A percentile compares a stretch with the other conserved stretches of the same genome.
phyloP scores from a whole-genome alignment of 2,329 filamentous ascomycete species.

The Penicillium verrucosum region DNA sequence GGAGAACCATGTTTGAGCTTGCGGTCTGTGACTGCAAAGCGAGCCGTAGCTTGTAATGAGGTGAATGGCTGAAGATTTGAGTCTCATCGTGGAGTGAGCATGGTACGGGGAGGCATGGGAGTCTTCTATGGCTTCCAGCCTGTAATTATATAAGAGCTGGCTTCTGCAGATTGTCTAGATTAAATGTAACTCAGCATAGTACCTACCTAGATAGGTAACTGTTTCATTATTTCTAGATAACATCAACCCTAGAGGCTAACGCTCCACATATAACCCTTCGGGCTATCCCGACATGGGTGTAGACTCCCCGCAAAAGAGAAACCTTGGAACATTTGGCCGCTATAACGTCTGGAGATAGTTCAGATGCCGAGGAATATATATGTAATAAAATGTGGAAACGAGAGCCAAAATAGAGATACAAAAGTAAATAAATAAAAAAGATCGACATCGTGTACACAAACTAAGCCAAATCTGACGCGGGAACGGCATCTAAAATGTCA shows the following conservation, averaged over 20 bases:
- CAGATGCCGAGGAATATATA: not conserved
- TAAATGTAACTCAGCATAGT: too few species aligned
- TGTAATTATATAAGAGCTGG: not conserved
- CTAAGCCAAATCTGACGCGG: slow-evolving; percentile 25
- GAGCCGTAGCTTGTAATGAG: not conserved
- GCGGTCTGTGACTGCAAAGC: not conserved
- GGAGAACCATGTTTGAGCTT: slow-evolving; percentile 3
- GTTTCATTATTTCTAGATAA: too few species aligned
- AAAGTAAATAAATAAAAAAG: slow-evolving; percentile 2
- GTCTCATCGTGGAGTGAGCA: not conserved
- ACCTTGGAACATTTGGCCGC: not conserved
- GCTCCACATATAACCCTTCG: not conserved
- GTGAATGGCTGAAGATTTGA: not conserved
- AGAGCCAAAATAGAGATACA: not conserved
- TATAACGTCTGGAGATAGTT: not conserved
- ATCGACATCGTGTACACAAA: slow-evolving; percentile 11
- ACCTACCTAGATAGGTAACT: too few species aligned
- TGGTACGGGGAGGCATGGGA: too few species aligned
- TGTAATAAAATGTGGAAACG: too few species aligned
- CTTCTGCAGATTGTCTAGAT: not conserved
- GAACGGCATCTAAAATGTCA: slow-evolving; percentile 25
- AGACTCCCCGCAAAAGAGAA: not conserved
- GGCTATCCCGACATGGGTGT: not conserved
- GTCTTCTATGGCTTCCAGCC: not conserved
- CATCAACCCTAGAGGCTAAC: not conserved